Evolutionary conservation across 306 rosid species (phyloP).

Genomic region (Prunus campanulata): DNA sequence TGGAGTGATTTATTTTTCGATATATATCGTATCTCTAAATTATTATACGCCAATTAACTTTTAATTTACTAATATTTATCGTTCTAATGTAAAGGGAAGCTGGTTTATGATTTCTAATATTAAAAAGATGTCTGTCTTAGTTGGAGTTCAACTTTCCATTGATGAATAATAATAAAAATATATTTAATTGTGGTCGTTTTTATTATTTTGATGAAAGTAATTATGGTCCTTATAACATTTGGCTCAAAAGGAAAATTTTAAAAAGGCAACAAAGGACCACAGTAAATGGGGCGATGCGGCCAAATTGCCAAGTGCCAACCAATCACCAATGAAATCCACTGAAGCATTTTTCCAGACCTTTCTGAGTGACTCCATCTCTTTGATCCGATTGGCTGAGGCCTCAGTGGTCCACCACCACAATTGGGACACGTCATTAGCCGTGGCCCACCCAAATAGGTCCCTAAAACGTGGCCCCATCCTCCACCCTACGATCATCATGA

Average conservation of each 20-base stretch:
- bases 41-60: no score
- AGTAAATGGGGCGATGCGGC: background rate
- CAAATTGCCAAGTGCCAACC: conserved; percentile 4
- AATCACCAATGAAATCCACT: conserved; percentile 19
- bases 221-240: background rate
- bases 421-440: background rate
- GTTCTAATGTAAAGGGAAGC: background rate
- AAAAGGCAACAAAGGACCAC: background rate
- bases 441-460: conserved; percentile 9
- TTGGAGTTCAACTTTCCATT: no score
- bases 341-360: conserved; percentile 15
- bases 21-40: no score
- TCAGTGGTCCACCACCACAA: conserved; percentile 21
- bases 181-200: no score
- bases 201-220: background rate
- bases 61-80: background rate
- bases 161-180: no score
- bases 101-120: background rate
- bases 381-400: conserved; percentile 11
- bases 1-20: no score
- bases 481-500: conserved; percentile 2
- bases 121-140: background rate
- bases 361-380: conserved; percentile 19
- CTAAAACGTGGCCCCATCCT: conserved; percentile 7
- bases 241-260: background rate